Percentiles rank a stretch among this genome's conserved stretches.
These are phyloP conservation scores for Leptographium galeiforme DNA, from an alignment of 2,329 filamentous ascomycete species.

Conservation along the genomic window DNA sequence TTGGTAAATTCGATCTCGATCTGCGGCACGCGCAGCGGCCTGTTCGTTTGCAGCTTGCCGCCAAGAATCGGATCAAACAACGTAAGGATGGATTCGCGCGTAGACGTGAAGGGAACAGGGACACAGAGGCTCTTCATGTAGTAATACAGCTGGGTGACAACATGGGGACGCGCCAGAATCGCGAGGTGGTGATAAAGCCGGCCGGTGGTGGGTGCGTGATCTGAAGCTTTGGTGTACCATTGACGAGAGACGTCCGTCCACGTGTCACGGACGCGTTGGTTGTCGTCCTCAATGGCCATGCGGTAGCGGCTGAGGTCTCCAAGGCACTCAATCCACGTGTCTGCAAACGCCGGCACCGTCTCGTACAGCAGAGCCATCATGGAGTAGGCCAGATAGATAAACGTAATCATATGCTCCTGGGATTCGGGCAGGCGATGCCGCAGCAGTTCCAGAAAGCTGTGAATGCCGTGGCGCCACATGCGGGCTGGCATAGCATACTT, in stretches of 20 bases:
- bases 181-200: slow-evolving; percentile 81
- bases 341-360: slow-evolving; percentile 67
- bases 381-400: slow-evolving; percentile 78
- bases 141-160: slow-evolving; percentile 57
- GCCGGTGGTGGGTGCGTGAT: slow-evolving; percentile 61
- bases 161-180: slow-evolving; percentile 58
- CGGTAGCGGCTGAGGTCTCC: slow-evolving; percentile 75
- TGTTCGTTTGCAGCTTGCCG: not conserved
- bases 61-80: slow-evolving; percentile 47
- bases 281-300: slow-evolving; percentile 84
- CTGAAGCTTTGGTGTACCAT: slow-evolving; percentile 77
- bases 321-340: slow-evolving; percentile 88
- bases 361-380: slow-evolving; percentile 84
- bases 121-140: slow-evolving; percentile 61
- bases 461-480: slow-evolving; percentile 92
- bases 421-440: slow-evolving; percentile 61
- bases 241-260: slow-evolving; percentile 70
- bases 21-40: slow-evolving; percentile 17
- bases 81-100: slow-evolving; percentile 56
- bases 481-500: slow-evolving; percentile 87
- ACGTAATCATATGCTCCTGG: slow-evolving; percentile 79
- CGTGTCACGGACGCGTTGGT: slow-evolving; percentile 58
- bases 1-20: slow-evolving; percentile 50
- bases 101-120: slow-evolving; percentile 50
- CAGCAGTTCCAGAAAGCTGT: slow-evolving; percentile 67